Percentiles rank a stretch among this genome's conserved stretches.
These are phyloP conservation scores for Crithidia expoeki DNA, from an alignment of 208 protist species.

Conservation along the genomic window DNA sequence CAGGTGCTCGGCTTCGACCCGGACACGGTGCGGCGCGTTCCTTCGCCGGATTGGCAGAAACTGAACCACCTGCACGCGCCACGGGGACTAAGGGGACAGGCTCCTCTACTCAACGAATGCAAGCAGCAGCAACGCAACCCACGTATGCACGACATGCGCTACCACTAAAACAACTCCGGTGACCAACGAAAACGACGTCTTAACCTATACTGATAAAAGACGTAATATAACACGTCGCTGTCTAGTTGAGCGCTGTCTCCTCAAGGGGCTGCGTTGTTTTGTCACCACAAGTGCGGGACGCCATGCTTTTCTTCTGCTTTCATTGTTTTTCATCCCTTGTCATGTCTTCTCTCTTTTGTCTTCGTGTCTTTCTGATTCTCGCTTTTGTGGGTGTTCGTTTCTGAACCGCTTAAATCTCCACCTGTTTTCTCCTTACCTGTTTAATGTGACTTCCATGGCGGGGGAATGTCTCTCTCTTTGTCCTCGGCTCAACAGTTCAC, in stretches of 20 bases:
- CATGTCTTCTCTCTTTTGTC: neutral
- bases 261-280: too few relatives aligned
- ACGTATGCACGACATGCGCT: neutral
- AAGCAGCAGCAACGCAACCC: neutral
- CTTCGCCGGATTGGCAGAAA: slow-evolving; percentile 7
- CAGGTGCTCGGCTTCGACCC: neutral
- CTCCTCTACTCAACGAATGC: neutral
- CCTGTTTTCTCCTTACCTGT: slow-evolving; percentile 1
- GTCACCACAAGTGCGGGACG: neutral
- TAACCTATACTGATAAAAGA: too few relatives aligned
- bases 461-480: too few relatives aligned
- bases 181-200: too few relatives aligned
- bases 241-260: too few relatives aligned
- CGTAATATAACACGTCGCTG: too few relatives aligned
- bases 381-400: neutral
- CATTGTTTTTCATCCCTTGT: neutral
- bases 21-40: neutral
- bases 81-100: neutral
- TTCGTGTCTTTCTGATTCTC: neutral
- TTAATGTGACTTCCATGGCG: neutral
- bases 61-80: neutral
- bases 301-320: neutral
- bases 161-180: neutral
- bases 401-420: neutral
- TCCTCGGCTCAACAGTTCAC: too few relatives aligned